Evolutionary conservation across 805 yeast species (phyloP), one percentile per base, ranked within the genome.

Genomic region (Clavispora asparagi): DNA sequence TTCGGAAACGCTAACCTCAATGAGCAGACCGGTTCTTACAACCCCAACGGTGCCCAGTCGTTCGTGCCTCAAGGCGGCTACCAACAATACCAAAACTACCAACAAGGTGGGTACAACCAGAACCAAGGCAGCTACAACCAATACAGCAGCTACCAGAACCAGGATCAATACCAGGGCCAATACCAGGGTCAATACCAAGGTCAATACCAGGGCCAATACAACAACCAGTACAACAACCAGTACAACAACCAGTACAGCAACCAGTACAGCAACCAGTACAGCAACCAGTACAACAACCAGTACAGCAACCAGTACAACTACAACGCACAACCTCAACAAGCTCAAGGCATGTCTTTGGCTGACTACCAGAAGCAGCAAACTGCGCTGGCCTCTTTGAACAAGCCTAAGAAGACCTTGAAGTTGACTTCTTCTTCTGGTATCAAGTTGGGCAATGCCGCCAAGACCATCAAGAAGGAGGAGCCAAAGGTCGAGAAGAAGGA

Each of bases 331-430:
- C 58, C 51, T 28, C 43, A 59, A 45, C 53, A 54, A 63, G 49
- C 64, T 59, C 48, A 73, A 72, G 67, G 65, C 9, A 82, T 87
- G 88, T 78, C 91, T 35, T 74, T 88, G 57, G 95, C 89, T 44
- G 95, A 87, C 54, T 88, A 81, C 70, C 84, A 86, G 62, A 83
- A 83, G 62, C 87, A 83, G 61, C 77, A 81, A 61, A 65, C 74
- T 46, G 52, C 63, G 49, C 69, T 58, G 48, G 68, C 67, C 50
- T 58, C 69, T 40, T 64, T 70, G 55, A 73, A 70, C 58, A 77
- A 78, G 62, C 84, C 85, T 39, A 87, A 85, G 73, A 82, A 74
- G 60, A 78, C 82, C 41, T 74, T 85, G 64, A 84, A 83, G 62
- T 73, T 86, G 62, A 82, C 83, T 32, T 67, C 83, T 28, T 78